Percentiles rank a stretch among this genome's conserved stretches.
Evolutionary conservation across 2,329 filamentous ascomycete genomes (phyloP).

Genomic region (Aspergillus niger): DNA sequence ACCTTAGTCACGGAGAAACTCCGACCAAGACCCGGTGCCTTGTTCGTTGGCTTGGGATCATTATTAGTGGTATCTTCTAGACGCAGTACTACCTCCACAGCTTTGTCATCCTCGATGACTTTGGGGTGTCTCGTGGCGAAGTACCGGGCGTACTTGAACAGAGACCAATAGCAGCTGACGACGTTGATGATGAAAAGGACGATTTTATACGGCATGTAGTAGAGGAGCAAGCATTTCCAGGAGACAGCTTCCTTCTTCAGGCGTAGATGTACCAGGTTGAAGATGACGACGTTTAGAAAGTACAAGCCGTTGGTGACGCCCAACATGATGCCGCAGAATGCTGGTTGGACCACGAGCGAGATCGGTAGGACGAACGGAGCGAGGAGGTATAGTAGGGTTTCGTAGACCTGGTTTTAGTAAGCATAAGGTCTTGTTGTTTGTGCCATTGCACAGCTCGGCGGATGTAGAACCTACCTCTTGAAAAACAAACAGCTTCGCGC

Average conservation of each 20-base stretch:
- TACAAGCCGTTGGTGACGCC: conserved; percentile 46
- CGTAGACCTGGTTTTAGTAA: conserved; percentile 39
- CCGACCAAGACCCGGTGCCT: not conserved
- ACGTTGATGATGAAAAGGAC: conserved; percentile 50
- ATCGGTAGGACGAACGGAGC: conserved; percentile 51
- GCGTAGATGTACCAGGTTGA: conserved; percentile 53
- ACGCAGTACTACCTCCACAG: conserved; percentile 35
- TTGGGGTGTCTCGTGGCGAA: conserved; percentile 53
- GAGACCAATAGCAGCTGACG: conserved; percentile 43
- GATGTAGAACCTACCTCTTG: conserved; percentile 40
- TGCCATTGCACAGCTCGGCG: not conserved
- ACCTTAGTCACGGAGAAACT: conserved; percentile 14
- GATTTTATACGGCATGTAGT: conserved; percentile 51
- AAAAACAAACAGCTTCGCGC: conserved; percentile 53
- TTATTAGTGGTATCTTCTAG: conserved; percentile 17
- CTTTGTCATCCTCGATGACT: conserved; percentile 51
- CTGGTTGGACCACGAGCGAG: conserved; percentile 46
- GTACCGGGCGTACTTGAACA: conserved; percentile 51
- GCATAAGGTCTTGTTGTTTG: conserved; percentile 19
- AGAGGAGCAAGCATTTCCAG: conserved; percentile 42
- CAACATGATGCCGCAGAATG: conserved; percentile 45
- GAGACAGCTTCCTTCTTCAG: conserved; percentile 47
- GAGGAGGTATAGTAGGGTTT: conserved; percentile 50
- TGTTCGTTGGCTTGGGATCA: not conserved
- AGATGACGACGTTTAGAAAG: conserved; percentile 48